Percentiles rank a stretch among this genome's conserved stretches.
phyloP scores from a whole-genome alignment of 805 yeast species.

The Starmera dryadoides region DNA sequence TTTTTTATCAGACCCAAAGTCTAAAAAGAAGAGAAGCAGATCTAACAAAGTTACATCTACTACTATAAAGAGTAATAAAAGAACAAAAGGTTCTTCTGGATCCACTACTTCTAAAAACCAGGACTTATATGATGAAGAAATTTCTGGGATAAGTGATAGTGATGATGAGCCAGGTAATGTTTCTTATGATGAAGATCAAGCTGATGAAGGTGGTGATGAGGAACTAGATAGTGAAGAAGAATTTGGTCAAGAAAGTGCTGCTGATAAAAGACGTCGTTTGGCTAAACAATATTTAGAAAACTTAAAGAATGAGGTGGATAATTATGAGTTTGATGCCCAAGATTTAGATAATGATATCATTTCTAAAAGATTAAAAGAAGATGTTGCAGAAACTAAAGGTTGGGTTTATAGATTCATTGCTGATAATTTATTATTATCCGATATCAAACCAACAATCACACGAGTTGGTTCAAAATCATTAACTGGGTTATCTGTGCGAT shows the following conservation, averaged over 20 bases:
- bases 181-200: constrained; percentile 24
- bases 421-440: constrained; percentile 35
- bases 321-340: constrained; percentile 69
- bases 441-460: constrained; percentile 34
- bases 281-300: constrained; percentile 89
- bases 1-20: constrained; percentile 54
- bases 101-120: no score
- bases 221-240: constrained; percentile 65
- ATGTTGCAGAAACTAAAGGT: constrained; percentile 88
- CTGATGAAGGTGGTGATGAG: constrained; percentile 27
- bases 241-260: constrained; percentile 69
- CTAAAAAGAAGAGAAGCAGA: constrained; percentile 25
- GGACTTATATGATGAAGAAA: constrained; percentile 42
- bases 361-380: constrained; percentile 71
- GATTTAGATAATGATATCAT: constrained; percentile 86
- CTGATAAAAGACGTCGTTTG: constrained; percentile 88
- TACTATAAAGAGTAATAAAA: constrained; percentile 9
- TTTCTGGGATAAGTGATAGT: constrained; percentile 41
- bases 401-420: constrained; percentile 65
- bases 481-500: constrained; percentile 35
- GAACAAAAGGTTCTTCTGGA: constrained; percentile 3
- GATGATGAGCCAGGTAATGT: constrained; percentile 41
- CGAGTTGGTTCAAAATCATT: constrained; percentile 57
- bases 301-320: constrained; percentile 52
- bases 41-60: constrained; percentile 8